Conservation (phyloP, 2,329 filamentous ascomycete genomes). For the Pochonia chlamydosporia region DNA sequence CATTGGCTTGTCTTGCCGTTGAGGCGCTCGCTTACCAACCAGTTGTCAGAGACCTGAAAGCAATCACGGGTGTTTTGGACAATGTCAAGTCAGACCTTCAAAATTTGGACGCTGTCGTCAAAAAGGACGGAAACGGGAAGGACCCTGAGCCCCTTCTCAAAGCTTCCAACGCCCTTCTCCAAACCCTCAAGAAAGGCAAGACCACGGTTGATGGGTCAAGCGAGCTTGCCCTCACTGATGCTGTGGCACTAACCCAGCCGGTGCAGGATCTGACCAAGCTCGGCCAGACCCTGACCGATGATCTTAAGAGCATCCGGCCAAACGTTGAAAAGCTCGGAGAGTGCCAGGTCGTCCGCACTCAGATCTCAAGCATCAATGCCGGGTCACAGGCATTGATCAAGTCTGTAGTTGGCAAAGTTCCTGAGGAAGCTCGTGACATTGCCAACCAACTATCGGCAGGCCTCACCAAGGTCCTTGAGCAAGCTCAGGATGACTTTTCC, state of each 20-base stretch:
- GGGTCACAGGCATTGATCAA: slow-evolving; percentile 20
- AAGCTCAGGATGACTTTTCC: slow-evolving; percentile 16
- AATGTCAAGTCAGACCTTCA: slow-evolving; percentile 11
- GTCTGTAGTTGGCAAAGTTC: slow-evolving; percentile 22
- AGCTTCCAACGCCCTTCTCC: slow-evolving; percentile 14
- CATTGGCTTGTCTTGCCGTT: background rate
- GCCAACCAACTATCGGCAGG: slow-evolving; percentile 18
- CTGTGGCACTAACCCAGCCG: slow-evolving; percentile 9
- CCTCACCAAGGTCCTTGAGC: slow-evolving; percentile 15
- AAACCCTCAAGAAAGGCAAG: slow-evolving; percentile 13
- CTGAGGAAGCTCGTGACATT: slow-evolving; percentile 19
- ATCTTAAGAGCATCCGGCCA: slow-evolving; percentile 19
- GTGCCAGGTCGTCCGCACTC: slow-evolving; percentile 18
- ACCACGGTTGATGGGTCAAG: slow-evolving; percentile 8
- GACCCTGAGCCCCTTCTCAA: slow-evolving; percentile 12
- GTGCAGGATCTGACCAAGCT: slow-evolving; percentile 16
- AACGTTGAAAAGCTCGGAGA: slow-evolving; percentile 19
- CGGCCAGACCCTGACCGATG: slow-evolving; percentile 15
- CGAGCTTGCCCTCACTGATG: slow-evolving; percentile 10
- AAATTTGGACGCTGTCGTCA: slow-evolving; percentile 14
- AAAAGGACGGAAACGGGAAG: slow-evolving; percentile 15
- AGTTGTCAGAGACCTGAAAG: slow-evolving; percentile 7
- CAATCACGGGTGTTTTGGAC: slow-evolving; percentile 9
- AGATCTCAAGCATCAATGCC: slow-evolving; percentile 16
- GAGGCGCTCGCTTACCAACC: background rate